Conservation (phyloP, 1,139 yeast genomes). For the Chernovozyma sophiae-reginae region DNA sequence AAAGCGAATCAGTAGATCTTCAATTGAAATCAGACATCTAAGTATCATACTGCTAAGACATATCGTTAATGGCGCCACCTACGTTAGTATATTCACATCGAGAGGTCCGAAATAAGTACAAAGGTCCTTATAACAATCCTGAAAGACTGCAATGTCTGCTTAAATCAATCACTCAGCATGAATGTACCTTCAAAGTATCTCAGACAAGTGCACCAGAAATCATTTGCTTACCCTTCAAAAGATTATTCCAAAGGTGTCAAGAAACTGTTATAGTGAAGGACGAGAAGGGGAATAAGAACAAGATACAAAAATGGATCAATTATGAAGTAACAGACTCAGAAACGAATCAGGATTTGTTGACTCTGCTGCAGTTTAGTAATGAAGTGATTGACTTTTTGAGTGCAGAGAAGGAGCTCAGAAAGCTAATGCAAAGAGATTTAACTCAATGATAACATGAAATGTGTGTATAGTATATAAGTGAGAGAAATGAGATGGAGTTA, state of each 20-base stretch:
- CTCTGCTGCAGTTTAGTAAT: constrained; percentile 19
- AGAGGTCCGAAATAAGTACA: constrained; percentile 27
- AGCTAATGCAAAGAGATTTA: constrained; percentile 27
- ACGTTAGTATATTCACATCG: constrained; percentile 35
- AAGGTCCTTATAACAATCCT: constrained; percentile 27
- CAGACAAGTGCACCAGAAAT: constrained; percentile 33
- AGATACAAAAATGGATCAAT: constrained; percentile 30
- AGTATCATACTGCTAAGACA: too few relatives aligned
- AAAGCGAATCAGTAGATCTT: too few relatives aligned
- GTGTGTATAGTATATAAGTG: too few relatives aligned
- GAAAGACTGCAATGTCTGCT: constrained; percentile 37
- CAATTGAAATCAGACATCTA: too few relatives aligned
- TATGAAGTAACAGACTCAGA: constrained; percentile 39
- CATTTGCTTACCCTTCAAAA: constrained; percentile 51
- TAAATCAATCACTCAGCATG: constrained; percentile 45
- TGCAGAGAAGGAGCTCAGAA: constrained; percentile 37
- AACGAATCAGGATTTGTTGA: constrained; percentile 32
- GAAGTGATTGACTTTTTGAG: constrained; percentile 33
- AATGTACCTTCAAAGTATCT: constrained; percentile 40
- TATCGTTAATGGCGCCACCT: constrained; percentile 55
- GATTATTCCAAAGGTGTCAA: constrained; percentile 49
- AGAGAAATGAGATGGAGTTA: too few relatives aligned
- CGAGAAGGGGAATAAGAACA: constrained; percentile 23
- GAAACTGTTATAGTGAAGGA: constrained; percentile 20
- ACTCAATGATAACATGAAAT: neutral